Percentiles rank a stretch among this genome's conserved stretches.
Conservation (phyloP, 179 eudicot genomes). For the Corrigiola litoralis region DNA sequence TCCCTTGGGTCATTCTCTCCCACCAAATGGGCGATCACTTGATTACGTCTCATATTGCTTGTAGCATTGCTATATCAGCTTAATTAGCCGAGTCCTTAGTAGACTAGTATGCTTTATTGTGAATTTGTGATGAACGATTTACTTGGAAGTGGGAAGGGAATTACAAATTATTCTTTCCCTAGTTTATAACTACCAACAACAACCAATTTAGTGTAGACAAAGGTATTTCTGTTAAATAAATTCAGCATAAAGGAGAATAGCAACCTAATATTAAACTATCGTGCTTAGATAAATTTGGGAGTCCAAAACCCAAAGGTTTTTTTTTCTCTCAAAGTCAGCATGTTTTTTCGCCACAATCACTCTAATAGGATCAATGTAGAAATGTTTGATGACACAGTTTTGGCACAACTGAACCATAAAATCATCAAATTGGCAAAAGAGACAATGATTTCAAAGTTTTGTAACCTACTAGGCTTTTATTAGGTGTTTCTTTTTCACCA, state of each 20-base stretch:
- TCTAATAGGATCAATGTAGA: conserved; percentile 15
- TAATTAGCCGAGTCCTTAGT: too few relatives aligned
- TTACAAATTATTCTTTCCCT: too few relatives aligned
- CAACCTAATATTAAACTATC: neutral
- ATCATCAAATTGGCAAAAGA: conserved; percentile 15
- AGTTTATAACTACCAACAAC: too few relatives aligned
- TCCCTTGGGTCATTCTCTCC: too few relatives aligned
- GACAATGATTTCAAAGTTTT: conserved; percentile 17
- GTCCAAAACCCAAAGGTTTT: conserved; percentile 2
- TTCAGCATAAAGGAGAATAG: neutral
- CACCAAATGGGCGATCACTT: too few relatives aligned
- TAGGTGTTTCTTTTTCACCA: conserved; percentile 10
- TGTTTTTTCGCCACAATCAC: conserved; percentile 12
- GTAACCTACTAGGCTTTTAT: conserved; percentile 8
- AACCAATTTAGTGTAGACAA: too few relatives aligned
- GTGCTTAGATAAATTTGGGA: conserved; percentile 21
- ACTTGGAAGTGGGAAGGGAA: too few relatives aligned
- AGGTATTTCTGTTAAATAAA: too few relatives aligned
- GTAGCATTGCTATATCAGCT: too few relatives aligned
- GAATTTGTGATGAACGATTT: too few relatives aligned
- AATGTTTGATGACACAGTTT: conserved; percentile 19
- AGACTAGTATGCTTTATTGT: too few relatives aligned
- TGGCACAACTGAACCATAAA: conserved; percentile 15
- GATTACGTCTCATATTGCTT: too few relatives aligned
- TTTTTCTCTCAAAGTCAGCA: neutral